Evolutionary conservation across 2,329 filamentous ascomycete genomes (phyloP).

Genomic region (Cercospora sp.): DNA sequence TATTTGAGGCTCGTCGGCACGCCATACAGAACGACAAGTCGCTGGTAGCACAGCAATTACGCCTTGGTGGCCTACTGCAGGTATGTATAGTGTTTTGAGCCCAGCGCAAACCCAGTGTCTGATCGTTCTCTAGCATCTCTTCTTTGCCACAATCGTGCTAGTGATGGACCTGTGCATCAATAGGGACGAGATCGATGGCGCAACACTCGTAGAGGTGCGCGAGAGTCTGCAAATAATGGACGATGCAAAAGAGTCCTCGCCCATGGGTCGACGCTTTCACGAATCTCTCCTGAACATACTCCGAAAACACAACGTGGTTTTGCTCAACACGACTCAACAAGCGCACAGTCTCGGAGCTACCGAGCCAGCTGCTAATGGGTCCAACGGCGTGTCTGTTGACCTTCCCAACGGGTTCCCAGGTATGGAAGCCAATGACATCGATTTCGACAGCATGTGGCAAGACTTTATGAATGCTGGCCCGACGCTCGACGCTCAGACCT

Average conservation of each 20-base stretch:
- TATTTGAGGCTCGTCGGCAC: constrained; percentile 20
- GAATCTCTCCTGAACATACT: constrained; percentile 30
- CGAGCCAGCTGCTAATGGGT: background rate
- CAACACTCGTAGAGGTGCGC: constrained; percentile 23
- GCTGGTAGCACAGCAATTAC: constrained; percentile 1
- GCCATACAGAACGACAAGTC: constrained; percentile 11
- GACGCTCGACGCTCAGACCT: constrained; percentile 16
- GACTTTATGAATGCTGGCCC: constrained; percentile 28
- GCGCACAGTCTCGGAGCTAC: background rate
- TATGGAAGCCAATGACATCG: constrained; percentile 6
- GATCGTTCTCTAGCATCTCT: constrained; percentile 23
- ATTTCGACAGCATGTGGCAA: constrained; percentile 32
- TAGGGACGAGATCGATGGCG: constrained; percentile 14
- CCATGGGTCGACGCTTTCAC: constrained; percentile 25
- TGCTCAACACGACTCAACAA: constrained; percentile 15
- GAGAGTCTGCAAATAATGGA: constrained; percentile 31
- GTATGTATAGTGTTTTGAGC: background rate
- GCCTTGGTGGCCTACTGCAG: constrained; percentile 24
- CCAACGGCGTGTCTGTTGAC: background rate
- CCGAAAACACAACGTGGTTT: constrained; percentile 29
- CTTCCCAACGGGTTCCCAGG: background rate
- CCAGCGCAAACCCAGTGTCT: background rate
- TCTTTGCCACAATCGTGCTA: constrained; percentile 32
- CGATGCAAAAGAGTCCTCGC: constrained; percentile 21
- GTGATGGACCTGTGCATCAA: constrained; percentile 36